These are phyloP conservation scores for Yueomyces sp. DNA, from an alignment of 805 yeast species.

Conservation along the genomic window DNA sequence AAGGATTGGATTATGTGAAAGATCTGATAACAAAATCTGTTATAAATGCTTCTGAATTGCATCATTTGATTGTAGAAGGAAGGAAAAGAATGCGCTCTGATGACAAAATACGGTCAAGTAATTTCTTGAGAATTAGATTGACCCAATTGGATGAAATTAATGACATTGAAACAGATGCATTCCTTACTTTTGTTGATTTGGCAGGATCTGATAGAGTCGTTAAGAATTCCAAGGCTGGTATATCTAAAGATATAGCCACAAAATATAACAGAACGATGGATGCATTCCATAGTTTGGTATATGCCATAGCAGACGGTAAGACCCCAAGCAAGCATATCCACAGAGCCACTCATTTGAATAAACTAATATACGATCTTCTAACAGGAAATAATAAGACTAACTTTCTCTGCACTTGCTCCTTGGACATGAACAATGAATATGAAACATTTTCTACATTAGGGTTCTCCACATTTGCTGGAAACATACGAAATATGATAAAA, in stretches of 20 bases:
- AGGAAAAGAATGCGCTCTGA: background rate
- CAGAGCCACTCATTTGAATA: constrained; percentile 54
- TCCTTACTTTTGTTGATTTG: constrained; percentile 63
- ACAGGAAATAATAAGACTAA: constrained; percentile 78
- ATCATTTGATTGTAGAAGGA: background rate
- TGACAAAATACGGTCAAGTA: constrained; percentile 36
- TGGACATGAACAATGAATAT: constrained; percentile 37
- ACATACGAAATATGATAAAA: background rate
- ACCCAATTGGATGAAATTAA: constrained; percentile 42
- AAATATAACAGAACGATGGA: constrained; percentile 70
- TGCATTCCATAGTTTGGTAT: constrained; percentile 68
- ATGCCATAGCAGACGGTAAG: constrained; percentile 39
- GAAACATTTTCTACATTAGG: constrained; percentile 57
- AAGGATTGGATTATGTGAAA: constrained; percentile 33
- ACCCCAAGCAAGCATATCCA: constrained; percentile 27
- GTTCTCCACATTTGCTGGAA: background rate
- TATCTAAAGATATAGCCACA: constrained; percentile 67
- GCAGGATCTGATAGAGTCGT: constrained; percentile 59
- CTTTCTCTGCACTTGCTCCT: constrained; percentile 61
- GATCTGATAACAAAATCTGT: constrained; percentile 14
- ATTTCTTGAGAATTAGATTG: constrained; percentile 57
- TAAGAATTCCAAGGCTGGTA: constrained; percentile 46
- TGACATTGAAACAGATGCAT: constrained; percentile 27
- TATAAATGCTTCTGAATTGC: background rate
- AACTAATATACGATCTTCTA: constrained; percentile 64